Base-by-base conservation (phyloP, 2,329 filamentous ascomycete genomes). In the Fusarium duplospermum region DNA sequence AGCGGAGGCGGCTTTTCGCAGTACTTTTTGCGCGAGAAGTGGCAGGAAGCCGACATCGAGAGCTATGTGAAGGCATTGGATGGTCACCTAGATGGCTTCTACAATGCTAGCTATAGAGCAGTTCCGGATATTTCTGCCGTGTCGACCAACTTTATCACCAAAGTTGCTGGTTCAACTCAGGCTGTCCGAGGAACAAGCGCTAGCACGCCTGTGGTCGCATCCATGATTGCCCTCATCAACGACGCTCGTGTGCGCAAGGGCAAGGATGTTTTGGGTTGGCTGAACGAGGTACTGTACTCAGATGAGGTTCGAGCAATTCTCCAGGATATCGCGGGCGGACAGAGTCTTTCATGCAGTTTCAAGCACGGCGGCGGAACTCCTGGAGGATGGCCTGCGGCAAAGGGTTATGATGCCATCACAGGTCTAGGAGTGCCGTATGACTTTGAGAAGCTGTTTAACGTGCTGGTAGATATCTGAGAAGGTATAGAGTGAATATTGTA, bases 121-220 rank as follows among this genome's bases (percentile, higher is more conserved):
- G 83, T 86, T 22, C 88, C 88, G 0, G 88, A 90, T 73, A 81
- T 90, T 27, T 83, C 86, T 5, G 87, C 85, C 4, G 85, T 93
- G 24, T 87, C 91, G 2, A 88, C 88, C 9, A 88, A 90, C 70
- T 92, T 91, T 65, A 71, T 80, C 8, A 82, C 84, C 38, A 66
- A 82, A 4, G 71, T 81, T 18, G 77, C 77, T 7, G 83, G 82
- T 9, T 59, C 64, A 16, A 66, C 77, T 6, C 42, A 62, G 0
- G 69, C 71, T 2, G 78, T 86, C 3, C 74, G 81, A 56, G 87
- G 87, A 13, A 88, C 87, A 14, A 87, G 86, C 63, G 88, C 88
- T 1, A 87, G 87, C 40, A 85, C 89, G 5, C 89, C 89, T 0
- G 84, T 89, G 0, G 80, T 91, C 22, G 89, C 88, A 6, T 82